phyloP scores from a whole-genome alignment of 352 stramenopile genomes.

The Globisporangium megalacanthum region DNA sequence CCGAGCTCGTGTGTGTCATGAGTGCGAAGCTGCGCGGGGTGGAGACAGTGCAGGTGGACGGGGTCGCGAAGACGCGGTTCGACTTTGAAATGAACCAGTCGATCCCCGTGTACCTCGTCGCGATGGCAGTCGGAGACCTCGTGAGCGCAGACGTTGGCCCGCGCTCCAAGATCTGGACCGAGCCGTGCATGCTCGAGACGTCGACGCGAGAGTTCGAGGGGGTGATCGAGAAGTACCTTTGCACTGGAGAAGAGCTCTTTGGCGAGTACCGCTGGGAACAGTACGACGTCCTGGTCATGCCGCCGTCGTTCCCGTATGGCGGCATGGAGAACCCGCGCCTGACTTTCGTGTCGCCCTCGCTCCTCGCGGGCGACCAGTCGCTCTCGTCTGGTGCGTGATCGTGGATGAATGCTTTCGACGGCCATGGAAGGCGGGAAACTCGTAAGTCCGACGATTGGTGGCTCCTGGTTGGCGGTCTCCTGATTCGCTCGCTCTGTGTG shows the following conservation, averaged over 20 bases:
- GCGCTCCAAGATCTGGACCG: slow-evolving; percentile 75
- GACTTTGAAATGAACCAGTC: slow-evolving; percentile 79
- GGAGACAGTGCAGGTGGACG: slow-evolving; percentile 10
- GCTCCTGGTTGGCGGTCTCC: neutral
- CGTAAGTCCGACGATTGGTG: too few relatives aligned
- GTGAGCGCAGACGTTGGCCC: slow-evolving; percentile 58
- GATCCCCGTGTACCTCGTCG: slow-evolving; percentile 81
- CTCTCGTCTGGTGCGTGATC: slow-evolving; percentile 53
- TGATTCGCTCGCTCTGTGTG: neutral
- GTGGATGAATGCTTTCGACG: too few relatives aligned
- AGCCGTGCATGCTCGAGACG: slow-evolving; percentile 75
- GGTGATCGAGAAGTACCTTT: slow-evolving; percentile 69
- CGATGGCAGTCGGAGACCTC: slow-evolving; percentile 77
- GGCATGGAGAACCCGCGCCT: slow-evolving; percentile 97
- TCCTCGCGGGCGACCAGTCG: slow-evolving; percentile 75
- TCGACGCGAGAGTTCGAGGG: slow-evolving; percentile 69
- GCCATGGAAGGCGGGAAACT: too few relatives aligned
- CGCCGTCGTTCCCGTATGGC: slow-evolving; percentile 92
- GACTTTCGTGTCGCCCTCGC: slow-evolving; percentile 80
- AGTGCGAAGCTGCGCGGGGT: slow-evolving; percentile 49
- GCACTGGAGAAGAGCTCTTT: slow-evolving; percentile 68
- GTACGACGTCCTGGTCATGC: slow-evolving; percentile 84
- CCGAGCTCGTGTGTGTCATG: slow-evolving; percentile 89
- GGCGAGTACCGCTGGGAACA: slow-evolving; percentile 81
- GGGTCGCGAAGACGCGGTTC: slow-evolving; percentile 26